Evolutionary conservation across 495 filamentous ascomycete species (phyloP), one percentile per base, ranked within the genome.

Genomic region (Penicillium bovifimosum): DNA sequence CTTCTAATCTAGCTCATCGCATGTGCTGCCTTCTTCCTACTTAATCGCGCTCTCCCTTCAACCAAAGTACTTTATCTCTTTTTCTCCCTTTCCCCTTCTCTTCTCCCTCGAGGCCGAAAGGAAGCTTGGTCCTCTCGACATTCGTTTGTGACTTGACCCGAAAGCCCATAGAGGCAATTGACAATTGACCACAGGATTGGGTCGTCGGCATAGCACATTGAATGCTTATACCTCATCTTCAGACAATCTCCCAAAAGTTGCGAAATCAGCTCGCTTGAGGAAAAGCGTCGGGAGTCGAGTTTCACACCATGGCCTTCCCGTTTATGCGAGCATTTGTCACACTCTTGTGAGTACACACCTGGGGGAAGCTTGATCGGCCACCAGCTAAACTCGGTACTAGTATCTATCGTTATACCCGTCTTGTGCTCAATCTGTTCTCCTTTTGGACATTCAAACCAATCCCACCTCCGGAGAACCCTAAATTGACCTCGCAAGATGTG

Each of bases 391-490:
- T 8, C 17, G 16, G n/a, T 26, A 50, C 41, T 49, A 81, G 79
- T 62, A 29, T 78, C 41, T 82, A 82, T 69, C 80, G 82, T 51
- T 88, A 88, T 67, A 47, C 84, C 31, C 82, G 86, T 44, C 68
- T 86, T 47, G 73, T 86, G 56, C 76, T 86, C 47, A 86, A 88
- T 61, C 72, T 81, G 47, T 61, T 81, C 53, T 82, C 82, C 17
- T 84, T 87, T 56, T 83, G 80, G 75, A 73, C 73, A 14, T 84
- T 85, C 59, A 80, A 76, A 56, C 83, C 86, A 28, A 80, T 82
- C 32, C 79, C 75, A 11, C 76, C 81, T 32, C 82, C 81, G 10
- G 75, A 81, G 20, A 78, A 81, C 29, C 85, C 86, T 9, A 79
- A 74, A 55, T 75, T 85, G 61, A 82, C 77, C n/a, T 72, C 78